These are phyloP conservation scores for Entelexis paramagnoliae DNA, from an alignment of 1,139 yeast genomes.

Conservation along the genomic window DNA sequence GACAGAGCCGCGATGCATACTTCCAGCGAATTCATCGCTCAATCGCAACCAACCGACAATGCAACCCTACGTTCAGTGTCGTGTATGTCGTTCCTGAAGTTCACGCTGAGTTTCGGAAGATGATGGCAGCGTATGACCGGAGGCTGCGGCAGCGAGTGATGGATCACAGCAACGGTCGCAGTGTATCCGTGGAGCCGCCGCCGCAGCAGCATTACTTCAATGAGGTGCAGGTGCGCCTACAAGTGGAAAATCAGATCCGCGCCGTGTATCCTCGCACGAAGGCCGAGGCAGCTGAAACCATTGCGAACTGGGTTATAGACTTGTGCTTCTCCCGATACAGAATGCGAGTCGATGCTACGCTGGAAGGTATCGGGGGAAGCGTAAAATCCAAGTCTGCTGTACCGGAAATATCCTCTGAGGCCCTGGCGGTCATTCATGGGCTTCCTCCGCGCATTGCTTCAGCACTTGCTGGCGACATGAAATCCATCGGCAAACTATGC, in stretches of 20 bases:
- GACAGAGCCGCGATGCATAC: not conserved
- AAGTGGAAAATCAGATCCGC: constrained; percentile 14
- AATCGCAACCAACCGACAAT: not conserved
- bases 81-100: constrained; percentile 18
- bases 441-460: constrained; percentile 22
- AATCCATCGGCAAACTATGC: constrained; percentile 10
- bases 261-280: constrained; percentile 16
- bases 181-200: constrained; percentile 1
- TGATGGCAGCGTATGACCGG: constrained; percentile 14
- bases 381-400: constrained; percentile 11
- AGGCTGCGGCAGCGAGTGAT: constrained; percentile 12
- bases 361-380: constrained; percentile 10
- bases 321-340: constrained; percentile 17
- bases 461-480: constrained; percentile 9
- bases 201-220: constrained; percentile 15
- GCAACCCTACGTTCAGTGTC: not conserved
- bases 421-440: constrained; percentile 18
- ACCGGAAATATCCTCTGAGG: constrained; percentile 18
- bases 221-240: constrained; percentile 17
- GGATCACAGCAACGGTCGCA: constrained; percentile 1
- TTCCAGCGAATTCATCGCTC: not conserved
- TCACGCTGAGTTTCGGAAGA: constrained; percentile 8
- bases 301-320: constrained; percentile 19
- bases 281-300: constrained; percentile 17
- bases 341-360: constrained; percentile 1